Percentiles rank a stretch among this genome's conserved stretches.
phyloP scores from a whole-genome alignment of 2,329 filamentous ascomycete species.

The Chlorencoelia australis region DNA sequence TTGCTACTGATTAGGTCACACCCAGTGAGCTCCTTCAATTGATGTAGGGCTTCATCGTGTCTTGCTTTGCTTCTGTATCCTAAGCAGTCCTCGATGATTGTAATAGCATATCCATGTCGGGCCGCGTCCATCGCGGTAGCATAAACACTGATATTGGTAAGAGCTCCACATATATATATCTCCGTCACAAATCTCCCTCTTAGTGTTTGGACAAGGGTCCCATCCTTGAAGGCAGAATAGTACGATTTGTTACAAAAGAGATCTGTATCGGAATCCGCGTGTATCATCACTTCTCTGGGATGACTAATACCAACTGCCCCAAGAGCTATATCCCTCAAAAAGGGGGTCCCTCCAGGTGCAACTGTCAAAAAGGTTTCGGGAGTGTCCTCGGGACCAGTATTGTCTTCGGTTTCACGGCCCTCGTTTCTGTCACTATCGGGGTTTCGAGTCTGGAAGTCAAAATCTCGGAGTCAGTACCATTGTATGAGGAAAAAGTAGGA shows the following conservation, averaged over 20 bases:
- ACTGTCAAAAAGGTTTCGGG: slow-evolving; percentile 23
- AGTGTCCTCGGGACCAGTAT: slow-evolving; percentile 8
- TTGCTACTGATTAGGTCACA: slow-evolving; percentile 24
- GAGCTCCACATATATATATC: slow-evolving; percentile 76
- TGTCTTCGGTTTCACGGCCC: slow-evolving; percentile 9
- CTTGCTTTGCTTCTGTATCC: slow-evolving; percentile 63
- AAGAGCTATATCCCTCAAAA: no score
- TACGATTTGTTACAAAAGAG: slow-evolving; percentile 54
- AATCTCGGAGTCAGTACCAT: no score
- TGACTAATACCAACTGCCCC: no score
- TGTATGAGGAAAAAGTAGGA: no score
- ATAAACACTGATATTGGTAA: slow-evolving; percentile 81
- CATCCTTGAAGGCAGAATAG: slow-evolving; percentile 80
- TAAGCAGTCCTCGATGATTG: slow-evolving; percentile 78
- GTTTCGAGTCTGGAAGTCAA: no score
- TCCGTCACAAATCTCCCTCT: slow-evolving; percentile 84
- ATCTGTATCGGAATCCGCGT: slow-evolving; percentile 38
- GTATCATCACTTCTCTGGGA: no score
- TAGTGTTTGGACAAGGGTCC: slow-evolving; percentile 62
- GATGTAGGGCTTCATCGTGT: slow-evolving; percentile 37
- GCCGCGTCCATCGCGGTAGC: slow-evolving; percentile 88
- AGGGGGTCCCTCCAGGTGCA: slow-evolving; percentile 19
- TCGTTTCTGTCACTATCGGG: no score
- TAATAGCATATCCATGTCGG: slow-evolving; percentile 77
- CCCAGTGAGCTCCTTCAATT: slow-evolving; percentile 24